Conservation (phyloP, 176 grass and related monocot genomes). For the Paspalum vaginatum region DNA sequence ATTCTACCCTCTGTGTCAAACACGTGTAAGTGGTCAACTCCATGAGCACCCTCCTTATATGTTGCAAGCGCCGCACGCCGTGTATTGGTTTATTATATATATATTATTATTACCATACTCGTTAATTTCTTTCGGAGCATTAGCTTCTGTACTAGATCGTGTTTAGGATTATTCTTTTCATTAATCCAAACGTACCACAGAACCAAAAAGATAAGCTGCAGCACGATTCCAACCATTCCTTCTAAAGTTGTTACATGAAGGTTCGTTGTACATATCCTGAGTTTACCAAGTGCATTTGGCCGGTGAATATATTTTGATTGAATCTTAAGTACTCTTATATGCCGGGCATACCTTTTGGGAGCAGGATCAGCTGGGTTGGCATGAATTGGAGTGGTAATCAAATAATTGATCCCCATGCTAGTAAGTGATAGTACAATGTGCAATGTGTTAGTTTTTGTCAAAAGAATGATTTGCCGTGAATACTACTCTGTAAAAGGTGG, state of each 20-base stretch:
- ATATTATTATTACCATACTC: neutral
- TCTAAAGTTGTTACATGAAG: neutral
- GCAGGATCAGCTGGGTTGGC: neutral
- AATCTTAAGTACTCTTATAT: too few relatives aligned
- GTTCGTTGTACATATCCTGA: slow-evolving; percentile 29
- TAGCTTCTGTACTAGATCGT: slow-evolving; percentile 22
- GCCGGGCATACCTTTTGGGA: neutral
- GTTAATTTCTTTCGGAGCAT: neutral
- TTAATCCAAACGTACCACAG: neutral
- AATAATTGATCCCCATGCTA: too few relatives aligned
- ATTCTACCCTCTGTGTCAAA: neutral
- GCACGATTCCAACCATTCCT: neutral
- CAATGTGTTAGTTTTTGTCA: too few relatives aligned
- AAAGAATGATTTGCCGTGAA: too few relatives aligned
- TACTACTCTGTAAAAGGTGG: too few relatives aligned
- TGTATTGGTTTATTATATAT: neutral
- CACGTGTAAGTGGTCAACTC: neutral
- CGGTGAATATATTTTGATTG: slow-evolving; percentile 20
- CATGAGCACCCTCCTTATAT: neutral
- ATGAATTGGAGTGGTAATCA: neutral
- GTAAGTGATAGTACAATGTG: too few relatives aligned
- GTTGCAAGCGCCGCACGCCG: too few relatives aligned
- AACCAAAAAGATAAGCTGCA: neutral
- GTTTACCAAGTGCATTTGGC: neutral
- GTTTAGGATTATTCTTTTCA: slow-evolving; percentile 32